Percentiles rank a stretch among this genome's conserved stretches.
These are phyloP conservation scores for Candida krabiensis DNA, from an alignment of 805 yeast genomes.

Conservation along the genomic window DNA sequence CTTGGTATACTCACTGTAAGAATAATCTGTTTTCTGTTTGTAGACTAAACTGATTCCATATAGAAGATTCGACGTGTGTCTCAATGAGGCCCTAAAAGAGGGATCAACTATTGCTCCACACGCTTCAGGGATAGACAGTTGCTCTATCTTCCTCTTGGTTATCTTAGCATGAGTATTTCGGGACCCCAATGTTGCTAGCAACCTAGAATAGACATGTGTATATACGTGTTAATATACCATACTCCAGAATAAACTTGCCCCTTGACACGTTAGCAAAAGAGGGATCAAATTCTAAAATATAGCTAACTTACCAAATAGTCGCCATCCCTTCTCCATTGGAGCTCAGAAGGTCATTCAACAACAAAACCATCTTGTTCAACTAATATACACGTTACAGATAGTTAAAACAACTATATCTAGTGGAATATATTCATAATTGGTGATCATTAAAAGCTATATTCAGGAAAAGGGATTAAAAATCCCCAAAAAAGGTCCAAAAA, in stretches of 20 bases:
- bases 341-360: constrained; percentile 20
- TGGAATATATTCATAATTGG: too few species aligned
- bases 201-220: constrained; percentile 17
- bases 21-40: constrained; percentile 48
- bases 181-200: constrained; percentile 31
- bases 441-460: too few species aligned
- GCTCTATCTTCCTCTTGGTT: constrained; percentile 32
- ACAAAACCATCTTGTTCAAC: constrained; percentile 5
- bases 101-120: constrained; percentile 34
- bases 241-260: too few species aligned
- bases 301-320: constrained; percentile 29
- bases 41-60: constrained; percentile 50
- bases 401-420: too few species aligned
- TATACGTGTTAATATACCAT: too few species aligned
- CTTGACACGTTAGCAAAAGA: too few species aligned
- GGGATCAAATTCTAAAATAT: too few species aligned
- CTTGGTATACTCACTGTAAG: constrained; percentile 33
- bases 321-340: constrained; percentile 24
- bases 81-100: constrained; percentile 22
- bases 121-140: constrained; percentile 41
- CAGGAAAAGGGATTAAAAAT: constrained; percentile 2
- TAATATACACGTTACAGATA: too few species aligned
- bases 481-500: background rate
- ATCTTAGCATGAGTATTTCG: constrained; percentile 23
- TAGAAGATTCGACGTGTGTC: constrained; percentile 44